A percentile compares a stretch with the other conserved stretches of the same genome.
phyloP scores from a whole-genome alignment of 768 basidiomycete genomes.

The Pulveroboletus frians region DNA sequence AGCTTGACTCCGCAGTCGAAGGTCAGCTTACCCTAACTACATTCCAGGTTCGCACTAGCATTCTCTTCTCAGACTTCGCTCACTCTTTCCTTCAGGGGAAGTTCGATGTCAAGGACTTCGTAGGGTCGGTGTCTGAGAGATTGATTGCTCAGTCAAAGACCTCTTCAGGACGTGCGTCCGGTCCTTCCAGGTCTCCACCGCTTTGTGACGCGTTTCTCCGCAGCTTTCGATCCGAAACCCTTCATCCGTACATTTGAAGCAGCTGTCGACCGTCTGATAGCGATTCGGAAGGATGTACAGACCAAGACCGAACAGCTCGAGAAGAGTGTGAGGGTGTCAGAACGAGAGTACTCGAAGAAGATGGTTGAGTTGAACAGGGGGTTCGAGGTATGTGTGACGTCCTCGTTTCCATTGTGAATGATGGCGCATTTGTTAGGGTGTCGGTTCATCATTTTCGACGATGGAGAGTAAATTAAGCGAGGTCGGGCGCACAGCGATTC shows the following conservation, averaged over 20 bases:
- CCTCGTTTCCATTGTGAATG: neutral
- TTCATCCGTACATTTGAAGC: conserved; percentile 91
- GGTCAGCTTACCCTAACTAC: conserved; percentile 48
- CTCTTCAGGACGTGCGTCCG: conserved; percentile 71
- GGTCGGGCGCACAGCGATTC: conserved; percentile 88
- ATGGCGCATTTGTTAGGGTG: conserved; percentile 48
- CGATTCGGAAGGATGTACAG: conserved; percentile 86
- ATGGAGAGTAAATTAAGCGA: conserved; percentile 92
- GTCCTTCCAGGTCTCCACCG: neutral
- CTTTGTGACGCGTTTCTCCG: conserved; percentile 8
- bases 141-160: conserved; percentile 82
- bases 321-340: conserved; percentile 80
- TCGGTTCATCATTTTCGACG: conserved; percentile 78
- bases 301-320: conserved; percentile 88
- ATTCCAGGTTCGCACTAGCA: conserved; percentile 44
- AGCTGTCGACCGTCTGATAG: conserved; percentile 83
- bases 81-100: conserved; percentile 52
- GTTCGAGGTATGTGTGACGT: conserved; percentile 67
- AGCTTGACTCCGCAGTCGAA: conserved; percentile 50
- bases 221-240: conserved; percentile 92
- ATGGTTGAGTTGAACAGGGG: conserved; percentile 90
- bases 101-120: conserved; percentile 89
- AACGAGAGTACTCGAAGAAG: conserved; percentile 91
- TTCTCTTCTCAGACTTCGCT: conserved; percentile 2
- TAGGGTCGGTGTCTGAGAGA: conserved; percentile 80